Evolutionary conservation across 2,329 filamentous ascomycete genomes (phyloP).

Genomic region (Arachnopeziza araneosa): DNA sequence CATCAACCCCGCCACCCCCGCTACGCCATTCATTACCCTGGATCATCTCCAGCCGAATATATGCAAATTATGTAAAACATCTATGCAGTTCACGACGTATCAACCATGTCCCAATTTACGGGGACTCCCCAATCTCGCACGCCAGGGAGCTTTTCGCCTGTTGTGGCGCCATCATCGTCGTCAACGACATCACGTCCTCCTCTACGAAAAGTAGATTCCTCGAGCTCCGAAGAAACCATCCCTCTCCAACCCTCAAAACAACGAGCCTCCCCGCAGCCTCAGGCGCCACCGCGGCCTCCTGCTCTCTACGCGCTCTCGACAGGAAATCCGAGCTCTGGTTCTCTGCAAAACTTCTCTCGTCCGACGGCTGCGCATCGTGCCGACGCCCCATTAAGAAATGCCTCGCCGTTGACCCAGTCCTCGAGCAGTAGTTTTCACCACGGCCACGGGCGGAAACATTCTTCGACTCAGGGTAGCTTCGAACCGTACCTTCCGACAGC

Average conservation of each 20-base stretch:
- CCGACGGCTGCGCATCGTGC: slow-evolving; percentile 33
- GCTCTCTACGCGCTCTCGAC: slow-evolving; percentile 42
- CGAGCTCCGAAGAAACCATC: slow-evolving; percentile 38
- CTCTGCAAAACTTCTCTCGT: slow-evolving; percentile 52
- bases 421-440: slow-evolving; percentile 26
- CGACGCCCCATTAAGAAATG: slow-evolving; percentile 26
- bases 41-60: background rate
- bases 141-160: slow-evolving; percentile 30
- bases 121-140: slow-evolving; percentile 20
- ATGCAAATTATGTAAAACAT: slow-evolving; percentile 23
- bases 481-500: slow-evolving; percentile 64
- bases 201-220: slow-evolving; percentile 41
- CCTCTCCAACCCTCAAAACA: slow-evolving; percentile 43
- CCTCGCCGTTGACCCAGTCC: slow-evolving; percentile 40
- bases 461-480: slow-evolving; percentile 70
- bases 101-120: slow-evolving; percentile 22
- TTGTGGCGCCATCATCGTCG: slow-evolving; percentile 29
- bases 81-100: slow-evolving; percentile 17
- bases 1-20: background rate
- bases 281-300: slow-evolving; percentile 39
- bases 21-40: background rate
- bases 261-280: slow-evolving; percentile 32
- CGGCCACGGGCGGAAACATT: slow-evolving; percentile 58
- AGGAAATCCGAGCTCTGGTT: slow-evolving; percentile 42
- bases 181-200: slow-evolving; percentile 31